Percentiles rank a stretch among this genome's conserved stretches.
Evolutionary conservation across 1,284 basidiomycete genomes (phyloP).

Genomic region (Singerocomus rubriflavus): DNA sequence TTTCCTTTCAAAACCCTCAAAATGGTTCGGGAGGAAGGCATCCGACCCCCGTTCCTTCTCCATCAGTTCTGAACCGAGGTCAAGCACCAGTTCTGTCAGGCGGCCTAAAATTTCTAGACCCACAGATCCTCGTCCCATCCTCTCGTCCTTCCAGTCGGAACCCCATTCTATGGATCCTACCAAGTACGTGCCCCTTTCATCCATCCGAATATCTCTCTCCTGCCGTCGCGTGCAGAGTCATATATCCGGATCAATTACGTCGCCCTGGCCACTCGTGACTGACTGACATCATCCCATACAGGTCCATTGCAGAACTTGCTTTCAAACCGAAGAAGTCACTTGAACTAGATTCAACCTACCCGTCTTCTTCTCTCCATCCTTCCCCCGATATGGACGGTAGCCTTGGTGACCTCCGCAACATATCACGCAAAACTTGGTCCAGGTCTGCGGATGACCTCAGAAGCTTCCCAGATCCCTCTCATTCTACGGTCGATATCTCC

Average conservation of each 20-base stretch:
- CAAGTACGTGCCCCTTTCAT: conserved; percentile 41
- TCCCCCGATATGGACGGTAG: conserved; percentile 35
- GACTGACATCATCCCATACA: conserved; percentile 32
- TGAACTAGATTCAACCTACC: conserved; percentile 39
- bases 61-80: conserved; percentile 41
- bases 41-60: conserved; percentile 38
- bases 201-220: neutral
- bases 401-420: conserved; percentile 63
- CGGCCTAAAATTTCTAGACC: conserved; percentile 79
- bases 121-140: conserved; percentile 72
- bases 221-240: conserved; percentile 5
- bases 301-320: conserved; percentile 68
- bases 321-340: conserved; percentile 47
- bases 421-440: conserved; percentile 72
- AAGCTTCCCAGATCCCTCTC: conserved; percentile 45
- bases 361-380: conserved; percentile 40
- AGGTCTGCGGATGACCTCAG: conserved; percentile 74
- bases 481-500: conserved; percentile 45
- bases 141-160: conserved; percentile 44
- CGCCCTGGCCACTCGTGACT: conserved; percentile 2
- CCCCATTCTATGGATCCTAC: conserved; percentile 39
- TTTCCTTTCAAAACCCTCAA: conserved; percentile 46
- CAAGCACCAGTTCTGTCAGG: conserved; percentile 53
- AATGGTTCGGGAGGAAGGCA: conserved; percentile 45
- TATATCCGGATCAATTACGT: conserved; percentile 8